phyloP scores from a whole-genome alignment of 1,139 yeast genomes.

The Suhomyces chickasaworum region DNA sequence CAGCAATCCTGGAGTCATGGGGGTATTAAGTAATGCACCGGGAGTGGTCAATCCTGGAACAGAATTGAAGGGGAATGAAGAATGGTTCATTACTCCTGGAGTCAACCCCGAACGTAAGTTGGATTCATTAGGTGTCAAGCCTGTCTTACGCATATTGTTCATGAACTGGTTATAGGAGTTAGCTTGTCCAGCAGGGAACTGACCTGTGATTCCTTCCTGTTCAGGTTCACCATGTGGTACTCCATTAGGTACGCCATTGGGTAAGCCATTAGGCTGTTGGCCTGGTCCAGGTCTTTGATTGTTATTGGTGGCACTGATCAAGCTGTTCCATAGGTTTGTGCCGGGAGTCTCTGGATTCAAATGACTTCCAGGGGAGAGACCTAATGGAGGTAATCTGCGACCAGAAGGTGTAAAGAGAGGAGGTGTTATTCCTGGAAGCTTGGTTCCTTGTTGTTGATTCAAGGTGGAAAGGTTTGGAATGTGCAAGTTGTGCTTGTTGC shows the following conservation, averaged over 20 bases:
- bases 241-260: not conserved
- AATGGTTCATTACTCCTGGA: conserved; percentile 35
- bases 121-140: conserved; percentile 72
- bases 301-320: conserved; percentile 39
- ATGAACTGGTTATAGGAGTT: conserved; percentile 31
- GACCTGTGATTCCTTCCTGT: not conserved
- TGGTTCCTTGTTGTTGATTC: conserved; percentile 22
- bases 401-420: conserved; percentile 64
- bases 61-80: conserved; percentile 21
- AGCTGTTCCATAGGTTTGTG: conserved; percentile 48
- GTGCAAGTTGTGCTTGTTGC: conserved; percentile 39
- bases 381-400: conserved; percentile 59
- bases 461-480: conserved; percentile 36
- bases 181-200: conserved; percentile 8
- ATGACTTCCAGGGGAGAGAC: conserved; percentile 40
- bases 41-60: conserved; percentile 50
- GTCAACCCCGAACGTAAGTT: conserved; percentile 60
- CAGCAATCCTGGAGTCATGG: conserved; percentile 45
- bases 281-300: conserved; percentile 4
- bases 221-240: not conserved
- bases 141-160: conserved; percentile 49
- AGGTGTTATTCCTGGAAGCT: conserved; percentile 52
- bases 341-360: conserved; percentile 54
- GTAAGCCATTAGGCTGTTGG: not conserved
- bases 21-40: conserved; percentile 41